Evolutionary conservation across 2,329 filamentous ascomycete genomes (phyloP).

Genomic region (Trichoderma breve): DNA sequence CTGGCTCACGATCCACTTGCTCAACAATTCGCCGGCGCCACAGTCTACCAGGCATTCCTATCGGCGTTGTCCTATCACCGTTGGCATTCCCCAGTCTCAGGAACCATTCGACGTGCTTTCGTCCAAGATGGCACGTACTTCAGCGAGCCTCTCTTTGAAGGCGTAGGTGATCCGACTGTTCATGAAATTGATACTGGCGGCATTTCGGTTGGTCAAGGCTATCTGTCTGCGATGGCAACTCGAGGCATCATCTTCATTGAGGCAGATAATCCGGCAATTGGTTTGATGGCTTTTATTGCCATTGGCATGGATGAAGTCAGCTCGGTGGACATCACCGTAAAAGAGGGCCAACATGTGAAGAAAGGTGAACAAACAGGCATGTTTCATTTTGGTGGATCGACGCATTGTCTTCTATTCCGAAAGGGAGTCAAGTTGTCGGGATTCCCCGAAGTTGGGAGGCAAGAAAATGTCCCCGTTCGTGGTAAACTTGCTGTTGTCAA

Average conservation of each 20-base stretch:
- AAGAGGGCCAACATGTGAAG: constrained; percentile 60
- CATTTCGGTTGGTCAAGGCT: constrained; percentile 58
- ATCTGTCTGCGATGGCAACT: constrained; percentile 65
- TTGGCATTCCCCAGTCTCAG: constrained; percentile 68
- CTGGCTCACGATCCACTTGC: constrained; percentile 54
- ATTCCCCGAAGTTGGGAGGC: constrained; percentile 36
- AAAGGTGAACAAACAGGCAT: constrained; percentile 74
- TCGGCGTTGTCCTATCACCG: constrained; percentile 67
- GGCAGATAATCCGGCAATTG: constrained; percentile 64
- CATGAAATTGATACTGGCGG: constrained; percentile 42
- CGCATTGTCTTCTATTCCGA: constrained; percentile 66
- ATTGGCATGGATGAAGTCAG: constrained; percentile 77
- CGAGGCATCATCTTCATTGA: constrained; percentile 69
- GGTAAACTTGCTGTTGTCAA: constrained; percentile 37
- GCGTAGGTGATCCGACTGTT: constrained; percentile 28
- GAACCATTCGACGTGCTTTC: constrained; percentile 56
- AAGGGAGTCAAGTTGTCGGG: constrained; percentile 50
- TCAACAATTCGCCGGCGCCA: constrained; percentile 58
- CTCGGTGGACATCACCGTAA: constrained; percentile 68
- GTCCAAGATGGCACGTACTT: constrained; percentile 66
- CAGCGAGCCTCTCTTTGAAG: constrained; percentile 51
- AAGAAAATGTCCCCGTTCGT: constrained; percentile 41
- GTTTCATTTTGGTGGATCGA: constrained; percentile 78
- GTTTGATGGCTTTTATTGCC: constrained; percentile 67
- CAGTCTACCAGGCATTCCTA: constrained; percentile 69